Evolutionary conservation across 2,329 filamentous ascomycete species (phyloP), one percentile per base, ranked within the genome.

Genomic region (Ophiostoma quercus): DNA sequence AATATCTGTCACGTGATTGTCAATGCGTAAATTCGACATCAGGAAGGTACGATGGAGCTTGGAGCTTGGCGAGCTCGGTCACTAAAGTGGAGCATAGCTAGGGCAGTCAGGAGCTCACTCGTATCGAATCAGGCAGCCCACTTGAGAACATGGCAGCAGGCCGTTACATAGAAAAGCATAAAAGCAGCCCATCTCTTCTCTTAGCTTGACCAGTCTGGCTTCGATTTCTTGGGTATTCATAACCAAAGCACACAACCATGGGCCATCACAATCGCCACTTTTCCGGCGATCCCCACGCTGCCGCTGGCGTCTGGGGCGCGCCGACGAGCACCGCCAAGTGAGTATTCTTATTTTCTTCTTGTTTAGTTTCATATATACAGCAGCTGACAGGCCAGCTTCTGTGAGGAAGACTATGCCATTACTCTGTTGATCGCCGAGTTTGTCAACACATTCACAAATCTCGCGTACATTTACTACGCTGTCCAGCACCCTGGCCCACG

Each of bases 371-470:
- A 47, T 19, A 19, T 47, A 6, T 47, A 43, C 41, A 43, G 41
- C 41, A 19, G 14, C 34, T 54, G 37, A 47, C 37, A 54, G 19
- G 47, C 19, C 66, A 78, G 77, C 69, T 78, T 78, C 68, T 78
- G 77, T 69, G 77, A 78, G 69, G 76, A 88, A 78, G 85, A 88
- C 75, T 87, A 85, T 73, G 81, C 80, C 68, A 76, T 86, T 68
- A 84, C 82, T 1, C 74, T 76, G 3, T 85, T 85, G 73, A 78
- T 85, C 66, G 84, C 81, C 41, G 84, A 86, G 72, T 83, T 85
- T 71, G 77, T 85, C 71, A 86, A 85, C 73, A 82, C 84, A 0
- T 71, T 85, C 66, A 84, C 82, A 3, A 86, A 85, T 72, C 68
- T 84, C 1, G 79, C 79, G 6, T 85, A 84, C 72, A 81, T 83